phyloP scores from a whole-genome alignment of 2,329 filamentous ascomycete species.

The Aspergillus piperis region DNA sequence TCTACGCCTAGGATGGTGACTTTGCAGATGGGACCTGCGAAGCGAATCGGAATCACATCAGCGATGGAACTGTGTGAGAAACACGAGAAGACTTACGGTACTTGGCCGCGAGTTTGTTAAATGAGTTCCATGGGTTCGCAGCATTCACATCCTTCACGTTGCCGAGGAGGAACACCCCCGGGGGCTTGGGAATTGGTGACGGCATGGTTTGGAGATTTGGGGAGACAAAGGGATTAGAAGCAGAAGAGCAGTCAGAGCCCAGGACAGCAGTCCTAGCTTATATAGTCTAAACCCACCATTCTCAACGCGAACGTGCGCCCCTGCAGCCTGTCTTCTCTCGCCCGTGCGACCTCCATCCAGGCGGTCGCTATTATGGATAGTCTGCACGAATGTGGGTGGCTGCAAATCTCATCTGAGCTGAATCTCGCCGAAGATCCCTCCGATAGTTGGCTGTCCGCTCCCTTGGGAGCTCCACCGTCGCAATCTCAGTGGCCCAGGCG shows the following conservation, averaged over 20 bases:
- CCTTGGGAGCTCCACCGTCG: slow-evolving; percentile 10
- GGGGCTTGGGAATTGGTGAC: slow-evolving; percentile 54
- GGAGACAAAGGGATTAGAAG: neutral
- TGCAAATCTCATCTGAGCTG: slow-evolving; percentile 21
- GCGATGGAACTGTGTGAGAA: neutral
- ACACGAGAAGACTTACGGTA: slow-evolving; percentile 42
- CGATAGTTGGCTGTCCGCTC: slow-evolving; percentile 16
- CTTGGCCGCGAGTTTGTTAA: slow-evolving; percentile 52
- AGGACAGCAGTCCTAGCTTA: neutral
- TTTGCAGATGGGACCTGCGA: slow-evolving; percentile 60
- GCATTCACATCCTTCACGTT: slow-evolving; percentile 55
- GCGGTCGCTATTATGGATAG: slow-evolving; percentile 7
- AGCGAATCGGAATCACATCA: neutral
- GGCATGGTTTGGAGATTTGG: slow-evolving; percentile 37
- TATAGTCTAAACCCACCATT: neutral
- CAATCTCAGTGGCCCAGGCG: slow-evolving; percentile 13
- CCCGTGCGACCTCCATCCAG: slow-evolving; percentile 15
- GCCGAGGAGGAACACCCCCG: slow-evolving; percentile 53
- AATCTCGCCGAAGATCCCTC: slow-evolving; percentile 20
- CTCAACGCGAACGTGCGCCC: neutral
- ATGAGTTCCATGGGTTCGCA: slow-evolving; percentile 53
- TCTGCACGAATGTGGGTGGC: slow-evolving; percentile 10
- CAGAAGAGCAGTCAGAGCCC: neutral
- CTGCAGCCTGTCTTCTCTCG: slow-evolving; percentile 4
- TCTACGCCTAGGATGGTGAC: slow-evolving; percentile 52